Percentiles rank a stretch among this genome's conserved stretches.
Conservation (phyloP, 2,329 filamentous ascomycete genomes). For the Aspergillus bombycis region DNA sequence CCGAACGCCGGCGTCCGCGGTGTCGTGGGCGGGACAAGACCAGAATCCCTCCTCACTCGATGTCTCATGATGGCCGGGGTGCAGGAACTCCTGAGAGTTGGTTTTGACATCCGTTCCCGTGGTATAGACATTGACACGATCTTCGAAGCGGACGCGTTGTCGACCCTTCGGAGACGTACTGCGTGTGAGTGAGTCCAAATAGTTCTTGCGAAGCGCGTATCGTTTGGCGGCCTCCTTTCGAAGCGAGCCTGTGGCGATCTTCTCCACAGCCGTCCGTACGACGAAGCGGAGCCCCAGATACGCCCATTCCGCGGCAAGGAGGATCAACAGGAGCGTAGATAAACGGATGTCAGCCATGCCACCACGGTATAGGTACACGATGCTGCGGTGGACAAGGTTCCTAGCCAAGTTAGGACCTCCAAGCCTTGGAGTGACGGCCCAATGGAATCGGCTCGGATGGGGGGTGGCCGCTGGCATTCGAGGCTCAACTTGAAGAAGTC, state of each 20-base stretch:
- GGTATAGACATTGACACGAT: constrained; percentile 36
- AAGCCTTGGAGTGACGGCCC: constrained; percentile 88
- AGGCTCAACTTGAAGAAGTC: constrained; percentile 94
- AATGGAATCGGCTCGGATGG: constrained; percentile 89
- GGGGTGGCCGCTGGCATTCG: constrained; percentile 84
- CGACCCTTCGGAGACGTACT: constrained; percentile 18
- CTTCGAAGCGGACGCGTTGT: constrained; percentile 38
- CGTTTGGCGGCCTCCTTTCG: constrained; percentile 81
- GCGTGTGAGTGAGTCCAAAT: constrained; percentile 53
- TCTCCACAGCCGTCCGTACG: constrained; percentile 71
- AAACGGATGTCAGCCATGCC: constrained; percentile 68
- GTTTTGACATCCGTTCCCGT: constrained; percentile 22
- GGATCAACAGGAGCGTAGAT: constrained; percentile 76
- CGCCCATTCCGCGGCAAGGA: constrained; percentile 82
- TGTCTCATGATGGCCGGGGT: constrained; percentile 31
- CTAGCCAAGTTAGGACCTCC: constrained; percentile 90
- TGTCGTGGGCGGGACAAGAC: constrained; percentile 55
- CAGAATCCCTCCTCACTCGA: constrained; percentile 57
- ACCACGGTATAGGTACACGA: constrained; percentile 84
- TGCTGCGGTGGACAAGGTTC: constrained; percentile 84
- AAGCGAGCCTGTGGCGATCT: constrained; percentile 78
- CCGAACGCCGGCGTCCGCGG: constrained; percentile 53
- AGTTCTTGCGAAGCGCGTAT: constrained; percentile 74
- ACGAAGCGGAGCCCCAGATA: constrained; percentile 74
- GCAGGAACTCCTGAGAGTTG: constrained; percentile 33